Base-by-base conservation (phyloP, 768 basidiomycete genomes). In the Amyloporia xantha region DNA sequence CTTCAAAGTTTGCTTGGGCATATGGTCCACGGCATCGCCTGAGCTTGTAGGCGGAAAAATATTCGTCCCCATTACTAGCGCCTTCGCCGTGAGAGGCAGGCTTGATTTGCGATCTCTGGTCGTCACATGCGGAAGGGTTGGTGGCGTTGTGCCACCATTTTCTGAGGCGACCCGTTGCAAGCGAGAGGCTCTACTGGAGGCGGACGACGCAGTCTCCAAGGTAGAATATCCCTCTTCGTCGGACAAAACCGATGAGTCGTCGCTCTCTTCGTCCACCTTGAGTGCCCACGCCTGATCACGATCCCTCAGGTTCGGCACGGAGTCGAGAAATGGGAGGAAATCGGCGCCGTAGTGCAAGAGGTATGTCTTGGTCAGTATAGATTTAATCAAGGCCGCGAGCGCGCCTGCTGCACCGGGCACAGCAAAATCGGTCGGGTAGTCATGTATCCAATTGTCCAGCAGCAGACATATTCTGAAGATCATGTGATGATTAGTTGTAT, bases 271-370 rank as follows among this genome's bases (percentile, higher is more conserved):
- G 35, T 86, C 79, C 1, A 73, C 69, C 58, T 84, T 84, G 55
- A 84, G 60, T n/a, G 87, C 82, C 89, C 90, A 91, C 5, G 77
- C 65, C 20, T 73, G 70, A 61, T 91, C 87, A 46, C 74, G 72
- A 60, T 91, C 89, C n/a, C 70, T 66, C 21, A 86, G 69, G 27
- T 64, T 71, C 4, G 83, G 73, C 9, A 89, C 69, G 42, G 75
- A 69, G 55, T 90, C 86, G 28, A 88, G 70, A 61, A 92, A 91
- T 1, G 87, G 86, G 9, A 89, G 73, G 56, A 92, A 80, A 58
- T 89, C 85, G 12, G 86, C 82, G 30, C 85, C 90, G 54, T 92
- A 92, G 62, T 91, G 89, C 12, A 90, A 72, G 19, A 91, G 79
- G 60, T 91, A 82, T 0, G 84, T 84, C 63, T 91, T 88, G 43